Evolutionary conservation across 805 yeast genomes (phyloP), one percentile per base, ranked within the genome.

Genomic region (Yamadazyma sp.): DNA sequence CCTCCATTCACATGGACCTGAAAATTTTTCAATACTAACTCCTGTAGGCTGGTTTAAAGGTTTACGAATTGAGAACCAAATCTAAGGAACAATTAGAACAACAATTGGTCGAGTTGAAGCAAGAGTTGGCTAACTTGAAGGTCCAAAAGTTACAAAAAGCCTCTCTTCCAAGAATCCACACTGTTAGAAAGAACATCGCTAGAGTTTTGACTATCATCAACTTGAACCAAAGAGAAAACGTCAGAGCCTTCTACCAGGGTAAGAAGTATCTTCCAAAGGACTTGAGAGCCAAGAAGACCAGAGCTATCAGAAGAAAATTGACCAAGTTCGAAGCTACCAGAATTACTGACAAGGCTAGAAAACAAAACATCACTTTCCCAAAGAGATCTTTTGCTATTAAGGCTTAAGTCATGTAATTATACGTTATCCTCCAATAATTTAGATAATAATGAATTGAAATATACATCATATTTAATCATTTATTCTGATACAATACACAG

Each of bases 271-370:
- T 80, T 72, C 98, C 99, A 80, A 90, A 91, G 80, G 97, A 90
- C 72, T 82, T 93, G 77, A 91, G 98, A 80, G 95, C 89, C 62
- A 93, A 93, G 91, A 87, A 93, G 85, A 93, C 99, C 75, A 91
- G 98, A 84, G 98, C 99, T 73, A 76, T 91, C 75, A 91, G 99
- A 86, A 86, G 98, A 82, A 80, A 82, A 68, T 80, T 93, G 68
- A 81, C 97, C 72, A 78, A 84, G 67, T 71, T 73, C 73, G 96
- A 93, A 78, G 82, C 86, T 69, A 64, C 78, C 60, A 75, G 75
- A 70, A 72, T 75, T 70, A 91, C 98, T 64, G 84, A 74, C 59
- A 89, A 85, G 80, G 88, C 90, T 69, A 80, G 78, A 75, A 93
- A 93, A 90, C 82, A 78, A 75, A 80, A 80, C 65, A 78, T 80